Base-by-base conservation (phyloP, 2,329 filamentous ascomycete species). In the Penicillium sp. region DNA sequence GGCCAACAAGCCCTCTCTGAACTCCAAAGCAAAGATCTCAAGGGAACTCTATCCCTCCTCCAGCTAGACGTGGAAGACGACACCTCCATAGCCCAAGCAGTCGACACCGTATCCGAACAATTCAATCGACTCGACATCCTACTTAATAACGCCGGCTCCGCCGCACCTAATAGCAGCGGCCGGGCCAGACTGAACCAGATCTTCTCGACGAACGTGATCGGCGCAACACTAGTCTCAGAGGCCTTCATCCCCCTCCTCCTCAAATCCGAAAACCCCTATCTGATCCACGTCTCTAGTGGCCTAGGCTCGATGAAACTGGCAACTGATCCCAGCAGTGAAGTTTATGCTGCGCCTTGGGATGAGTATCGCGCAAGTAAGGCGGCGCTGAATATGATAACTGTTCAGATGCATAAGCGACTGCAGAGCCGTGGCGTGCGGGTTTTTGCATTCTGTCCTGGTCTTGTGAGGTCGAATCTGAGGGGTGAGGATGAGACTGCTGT, bases 181-280 rank as follows among this genome's bases (percentile, higher is more conserved):
- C 58, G 57, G 45, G 54, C 59, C 7, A 49, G 52, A 25, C 8
- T 64, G 10, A 50, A 13, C n/a, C 43, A 49, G 17, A 59, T 61
- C 6, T 64, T 77, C 39, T 67, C 73, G n/a, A 73, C 69, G 8
- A 76, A 77, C 42, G 71, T 76, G 33, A 68, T 68, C 19, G 72
- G 72, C 9, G 65, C 72, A 1, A 63, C 66, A 1, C 33, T 76
- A 4, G 50, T 76, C 3, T 68, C 71, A 0, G 58, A 73, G 27
- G 67, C 67, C 1, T 63, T 76, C n/a, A 21, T 66, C 2, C 73
- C 71, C 0, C 66, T 77, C 0, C 61, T 78, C 7, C 61, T 68
- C 7, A 66, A 67, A 23, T 74, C 73, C 2, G 53, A 62, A 3
- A 53, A 60, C 17, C 68, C 60, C 33, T 70, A 49, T 62, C 60